Percentiles rank a stretch among this genome's conserved stretches.
phyloP scores from a whole-genome alignment of 2,329 filamentous ascomycete genomes.

The Talaromyces marneffei region DNA sequence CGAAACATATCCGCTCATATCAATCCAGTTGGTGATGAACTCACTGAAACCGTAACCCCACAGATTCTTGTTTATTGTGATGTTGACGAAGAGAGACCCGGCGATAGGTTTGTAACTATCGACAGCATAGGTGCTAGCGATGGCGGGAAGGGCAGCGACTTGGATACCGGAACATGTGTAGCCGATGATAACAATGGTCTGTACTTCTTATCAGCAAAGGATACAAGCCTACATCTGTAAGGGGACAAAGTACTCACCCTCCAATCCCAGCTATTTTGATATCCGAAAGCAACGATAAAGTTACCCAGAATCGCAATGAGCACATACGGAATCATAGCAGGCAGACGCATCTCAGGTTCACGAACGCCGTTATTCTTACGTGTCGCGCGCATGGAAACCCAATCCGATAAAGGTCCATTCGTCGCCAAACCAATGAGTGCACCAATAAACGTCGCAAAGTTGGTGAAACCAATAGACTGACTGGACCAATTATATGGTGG shows the following conservation, averaged over 20 bases:
- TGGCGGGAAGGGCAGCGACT: conserved; percentile 56
- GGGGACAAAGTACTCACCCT: conserved; percentile 31
- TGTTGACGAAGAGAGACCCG: conserved; percentile 54
- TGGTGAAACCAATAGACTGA: conserved; percentile 50
- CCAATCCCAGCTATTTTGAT: conserved; percentile 51
- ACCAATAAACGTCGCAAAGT: conserved; percentile 53
- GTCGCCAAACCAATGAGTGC: conserved; percentile 51
- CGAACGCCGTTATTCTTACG: conserved; percentile 50
- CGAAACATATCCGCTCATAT: conserved; percentile 46
- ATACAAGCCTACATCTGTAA: conserved; percentile 28
- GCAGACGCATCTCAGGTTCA: conserved; percentile 55
- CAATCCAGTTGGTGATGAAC: conserved; percentile 51
- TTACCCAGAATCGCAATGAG: conserved; percentile 54
- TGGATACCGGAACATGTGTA: conserved; percentile 54
- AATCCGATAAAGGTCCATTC: conserved; percentile 52
- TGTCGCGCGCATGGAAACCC: conserved; percentile 51
- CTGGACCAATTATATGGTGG: conserved; percentile 52
- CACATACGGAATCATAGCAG: conserved; percentile 53
- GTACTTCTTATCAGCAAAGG: background rate
- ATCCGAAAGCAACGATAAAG: conserved; percentile 51
- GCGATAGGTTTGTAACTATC: conserved; percentile 61
- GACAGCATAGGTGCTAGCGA: conserved; percentile 54
- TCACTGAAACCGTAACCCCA: conserved; percentile 39
- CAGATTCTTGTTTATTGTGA: conserved; percentile 23
- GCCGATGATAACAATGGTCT: conserved; percentile 48